phyloP scores from a whole-genome alignment of 1,284 basidiomycete species.

The Fistulinella cinereoalba region DNA sequence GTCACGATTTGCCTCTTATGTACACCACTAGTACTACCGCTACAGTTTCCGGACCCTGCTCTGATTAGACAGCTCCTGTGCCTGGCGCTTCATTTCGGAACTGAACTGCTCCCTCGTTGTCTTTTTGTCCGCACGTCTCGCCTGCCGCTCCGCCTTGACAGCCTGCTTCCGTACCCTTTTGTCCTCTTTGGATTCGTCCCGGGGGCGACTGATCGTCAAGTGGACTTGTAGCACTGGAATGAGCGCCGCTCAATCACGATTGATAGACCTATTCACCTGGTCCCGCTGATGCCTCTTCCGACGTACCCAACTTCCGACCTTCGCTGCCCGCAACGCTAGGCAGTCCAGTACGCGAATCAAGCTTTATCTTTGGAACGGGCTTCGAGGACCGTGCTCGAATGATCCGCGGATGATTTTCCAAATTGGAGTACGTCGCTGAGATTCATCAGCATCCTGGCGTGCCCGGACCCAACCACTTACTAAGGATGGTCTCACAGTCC shows the following conservation, averaged over 20 bases:
- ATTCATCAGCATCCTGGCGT: conserved; percentile 10
- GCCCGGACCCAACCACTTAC: conserved; percentile 49
- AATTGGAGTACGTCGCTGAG: conserved; percentile 91
- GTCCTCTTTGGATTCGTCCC: conserved; percentile 82
- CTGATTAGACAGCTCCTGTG: conserved; percentile 46
- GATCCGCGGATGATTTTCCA: conserved; percentile 90
- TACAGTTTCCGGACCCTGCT: conserved; percentile 24
- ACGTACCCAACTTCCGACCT: background rate
- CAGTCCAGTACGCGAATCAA: conserved; percentile 75
- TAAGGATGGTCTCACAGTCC: conserved; percentile 93
- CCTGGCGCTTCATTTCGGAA: conserved; percentile 72
- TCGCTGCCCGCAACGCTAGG: conserved; percentile 53
- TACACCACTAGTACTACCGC: background rate
- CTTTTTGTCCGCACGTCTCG: conserved; percentile 81
- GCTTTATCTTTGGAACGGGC: conserved; percentile 59
- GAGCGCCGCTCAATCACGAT: background rate
- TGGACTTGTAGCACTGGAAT: conserved; percentile 10
- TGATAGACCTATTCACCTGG: conserved; percentile 16
- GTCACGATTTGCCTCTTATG: conserved; percentile 9
- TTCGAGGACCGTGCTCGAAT: conserved; percentile 64
- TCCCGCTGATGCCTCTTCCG: conserved; percentile 30
- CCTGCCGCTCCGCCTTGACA: conserved; percentile 78
- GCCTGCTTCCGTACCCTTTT: conserved; percentile 87
- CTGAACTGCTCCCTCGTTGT: conserved; percentile 72
- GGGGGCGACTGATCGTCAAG: conserved; percentile 64